A percentile compares a stretch with the other conserved stretches of the same genome.
Conservation (phyloP, 371 early-diverging fungal genomes). For the Entomophthora muscae region DNA sequence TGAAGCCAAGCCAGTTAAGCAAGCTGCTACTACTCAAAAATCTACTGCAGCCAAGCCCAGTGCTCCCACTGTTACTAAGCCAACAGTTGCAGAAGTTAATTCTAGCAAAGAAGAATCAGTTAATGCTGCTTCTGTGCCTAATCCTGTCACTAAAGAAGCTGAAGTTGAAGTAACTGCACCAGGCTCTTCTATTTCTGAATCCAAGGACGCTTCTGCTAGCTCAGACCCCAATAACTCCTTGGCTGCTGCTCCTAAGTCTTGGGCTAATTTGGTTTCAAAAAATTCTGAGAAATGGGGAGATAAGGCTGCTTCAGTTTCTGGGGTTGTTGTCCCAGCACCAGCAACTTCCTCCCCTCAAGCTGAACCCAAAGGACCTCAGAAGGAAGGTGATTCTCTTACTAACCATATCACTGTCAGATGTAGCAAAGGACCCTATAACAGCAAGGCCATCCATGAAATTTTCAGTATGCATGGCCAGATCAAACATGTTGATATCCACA, state of each 20-base stretch:
- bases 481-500: neutral
- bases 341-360: constrained; percentile 13
- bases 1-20: constrained; percentile 10
- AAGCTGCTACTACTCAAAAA: constrained; percentile 10
- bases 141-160: constrained; percentile 20
- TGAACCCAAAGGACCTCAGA: neutral
- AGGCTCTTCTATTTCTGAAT: constrained; percentile 17
- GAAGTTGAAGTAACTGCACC: constrained; percentile 31
- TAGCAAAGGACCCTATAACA: neutral
- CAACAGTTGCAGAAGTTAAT: neutral
- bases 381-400: neutral
- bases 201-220: constrained; percentile 17
- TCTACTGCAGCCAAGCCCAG: constrained; percentile 9
- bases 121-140: constrained; percentile 6
- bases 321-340: constrained; percentile 17
- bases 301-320: constrained; percentile 19
- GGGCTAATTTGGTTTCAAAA: constrained; percentile 31
- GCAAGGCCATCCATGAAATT: neutral
- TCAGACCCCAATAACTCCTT: constrained; percentile 13
- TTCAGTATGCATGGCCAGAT: neutral
- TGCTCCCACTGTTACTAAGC: constrained; percentile 12
- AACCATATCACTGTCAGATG: neutral
- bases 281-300: constrained; percentile 19
- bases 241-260: constrained; percentile 24
- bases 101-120: neutral